A percentile compares a stretch with the other conserved stretches of the same genome.
These are phyloP conservation scores for Mycena metata DNA, from an alignment of 768 basidiomycete genomes.

Conservation along the genomic window DNA sequence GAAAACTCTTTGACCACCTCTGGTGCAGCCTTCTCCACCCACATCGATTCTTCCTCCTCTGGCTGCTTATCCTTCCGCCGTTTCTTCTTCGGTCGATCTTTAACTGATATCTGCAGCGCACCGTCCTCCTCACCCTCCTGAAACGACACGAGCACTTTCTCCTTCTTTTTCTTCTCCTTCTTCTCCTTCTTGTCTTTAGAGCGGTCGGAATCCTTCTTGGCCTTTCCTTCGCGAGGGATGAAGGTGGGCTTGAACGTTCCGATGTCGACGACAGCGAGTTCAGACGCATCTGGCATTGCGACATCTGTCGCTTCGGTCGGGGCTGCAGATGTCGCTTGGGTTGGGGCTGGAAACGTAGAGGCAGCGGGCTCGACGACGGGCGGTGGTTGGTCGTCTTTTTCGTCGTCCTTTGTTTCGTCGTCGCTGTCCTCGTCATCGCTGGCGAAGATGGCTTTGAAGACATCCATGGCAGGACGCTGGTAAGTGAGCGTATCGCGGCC, in stretches of 20 bases:
- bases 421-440: slow-evolving; percentile 92
- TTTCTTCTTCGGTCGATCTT: slow-evolving; percentile 51
- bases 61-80: slow-evolving; percentile 54
- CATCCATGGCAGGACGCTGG: slow-evolving; percentile 87
- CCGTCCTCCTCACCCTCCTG: slow-evolving; percentile 62
- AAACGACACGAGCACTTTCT: slow-evolving; percentile 71
- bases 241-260: slow-evolving; percentile 93
- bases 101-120: slow-evolving; percentile 42
- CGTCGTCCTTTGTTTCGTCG: slow-evolving; percentile 65
- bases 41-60: slow-evolving; percentile 70
- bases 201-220: slow-evolving; percentile 45
- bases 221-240: slow-evolving; percentile 71
- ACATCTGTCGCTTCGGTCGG: slow-evolving; percentile 24
- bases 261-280: slow-evolving; percentile 55
- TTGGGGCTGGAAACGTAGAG: slow-evolving; percentile 1
- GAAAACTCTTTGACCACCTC: slow-evolving; percentile 57
- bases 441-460: slow-evolving; percentile 99
- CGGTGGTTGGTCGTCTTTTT: slow-evolving; percentile 42
- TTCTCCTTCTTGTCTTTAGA: slow-evolving; percentile 53
- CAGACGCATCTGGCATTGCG: slow-evolving; percentile 15
- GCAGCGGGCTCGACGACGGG: slow-evolving; percentile 18
- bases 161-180: slow-evolving; percentile 65
- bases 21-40: slow-evolving; percentile 75
- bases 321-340: slow-evolving; percentile 30
- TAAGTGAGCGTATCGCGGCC: slow-evolving; percentile 91